Conservation (phyloP, 2,329 filamentous ascomycete genomes). For the Dactylella cylindrospora region DNA sequence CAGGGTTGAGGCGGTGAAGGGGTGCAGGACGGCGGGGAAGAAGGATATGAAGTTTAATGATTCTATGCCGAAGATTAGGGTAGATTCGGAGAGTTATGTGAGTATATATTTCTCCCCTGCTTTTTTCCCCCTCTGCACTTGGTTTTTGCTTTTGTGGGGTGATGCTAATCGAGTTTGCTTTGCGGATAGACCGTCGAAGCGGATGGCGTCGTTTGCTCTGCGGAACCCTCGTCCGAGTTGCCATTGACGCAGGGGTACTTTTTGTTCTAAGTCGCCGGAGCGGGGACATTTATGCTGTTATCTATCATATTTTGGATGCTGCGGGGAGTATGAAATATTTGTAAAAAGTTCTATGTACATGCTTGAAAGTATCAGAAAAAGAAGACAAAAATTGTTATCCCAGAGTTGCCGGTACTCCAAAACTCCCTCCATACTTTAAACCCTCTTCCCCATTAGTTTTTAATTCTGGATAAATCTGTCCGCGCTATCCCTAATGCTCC, state of each 20-base stretch:
- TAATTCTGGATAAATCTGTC: no score
- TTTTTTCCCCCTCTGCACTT: conserved; percentile 4
- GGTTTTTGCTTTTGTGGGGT: conserved; percentile 1
- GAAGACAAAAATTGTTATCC: no score
- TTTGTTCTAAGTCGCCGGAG: conserved; percentile 72
- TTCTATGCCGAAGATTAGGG: conserved; percentile 78
- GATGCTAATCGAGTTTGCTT: conserved; percentile 21
- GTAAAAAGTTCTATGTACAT: no score
- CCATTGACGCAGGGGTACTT: conserved; percentile 77
- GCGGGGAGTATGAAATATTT: no score
- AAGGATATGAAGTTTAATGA: conserved; percentile 89
- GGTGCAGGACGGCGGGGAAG: conserved; percentile 75
- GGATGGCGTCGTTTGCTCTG: conserved; percentile 71
- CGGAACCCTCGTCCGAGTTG: conserved; percentile 69
- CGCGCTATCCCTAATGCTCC: no score
- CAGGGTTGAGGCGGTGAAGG: conserved; percentile 74
- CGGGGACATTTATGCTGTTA: no score
- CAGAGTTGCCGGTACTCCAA: no score
- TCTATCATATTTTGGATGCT: no score
- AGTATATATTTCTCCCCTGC: conserved; percentile 50
- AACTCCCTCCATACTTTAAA: no score
- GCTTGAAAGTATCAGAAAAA: no score
- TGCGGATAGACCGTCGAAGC: conserved; percentile 68
- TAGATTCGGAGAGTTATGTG: conserved; percentile 85
- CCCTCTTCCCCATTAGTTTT: no score